A percentile compares a stretch with the other conserved stretches of the same genome.
Evolutionary conservation across 2,329 filamentous ascomycete genomes (phyloP).

Genomic region (Trichoderma sp.): DNA sequence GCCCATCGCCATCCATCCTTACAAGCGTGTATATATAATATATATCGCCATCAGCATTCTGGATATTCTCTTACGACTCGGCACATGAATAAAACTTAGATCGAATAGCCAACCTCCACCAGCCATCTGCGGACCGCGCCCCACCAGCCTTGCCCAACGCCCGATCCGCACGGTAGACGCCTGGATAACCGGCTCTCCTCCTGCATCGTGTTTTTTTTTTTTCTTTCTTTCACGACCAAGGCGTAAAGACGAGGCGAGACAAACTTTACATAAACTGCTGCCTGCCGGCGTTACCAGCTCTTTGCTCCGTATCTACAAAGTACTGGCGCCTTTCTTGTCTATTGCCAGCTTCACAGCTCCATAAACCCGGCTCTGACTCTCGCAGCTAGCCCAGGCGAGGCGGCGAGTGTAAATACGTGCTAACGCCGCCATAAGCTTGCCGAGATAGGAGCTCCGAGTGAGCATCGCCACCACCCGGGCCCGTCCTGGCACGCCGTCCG

Average conservation of each 20-base stretch:
- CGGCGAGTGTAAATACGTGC: conserved; percentile 15
- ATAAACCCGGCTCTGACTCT: not conserved
- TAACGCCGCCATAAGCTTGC: conserved; percentile 20
- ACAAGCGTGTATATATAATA: not conserved
- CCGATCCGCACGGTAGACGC: not conserved
- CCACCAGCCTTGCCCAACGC: conserved; percentile 10
- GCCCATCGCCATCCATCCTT: not conserved
- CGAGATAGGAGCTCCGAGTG: conserved; percentile 18
- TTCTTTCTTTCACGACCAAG: not conserved
- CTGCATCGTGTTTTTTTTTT: not conserved
- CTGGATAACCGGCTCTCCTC: not conserved
- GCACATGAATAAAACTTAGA: not conserved
- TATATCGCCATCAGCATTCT: not conserved
- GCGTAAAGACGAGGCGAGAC: not conserved
- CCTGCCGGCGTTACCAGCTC: not conserved
- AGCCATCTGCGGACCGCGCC: conserved; percentile 11
- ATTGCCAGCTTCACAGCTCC: not conserved
- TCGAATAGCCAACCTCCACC: conserved; percentile 1
- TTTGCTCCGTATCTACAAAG: not conserved
- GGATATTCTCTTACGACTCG: not conserved
- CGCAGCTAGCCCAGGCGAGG: not conserved
- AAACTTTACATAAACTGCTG: not conserved
- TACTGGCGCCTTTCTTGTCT: not conserved
- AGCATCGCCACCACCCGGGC: conserved; percentile 19
- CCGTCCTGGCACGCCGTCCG: not conserved